Percentiles rank a stretch among this genome's conserved stretches.
Conservation (phyloP, 2,329 filamentous ascomycete species). For the Penicillium decumbens region DNA sequence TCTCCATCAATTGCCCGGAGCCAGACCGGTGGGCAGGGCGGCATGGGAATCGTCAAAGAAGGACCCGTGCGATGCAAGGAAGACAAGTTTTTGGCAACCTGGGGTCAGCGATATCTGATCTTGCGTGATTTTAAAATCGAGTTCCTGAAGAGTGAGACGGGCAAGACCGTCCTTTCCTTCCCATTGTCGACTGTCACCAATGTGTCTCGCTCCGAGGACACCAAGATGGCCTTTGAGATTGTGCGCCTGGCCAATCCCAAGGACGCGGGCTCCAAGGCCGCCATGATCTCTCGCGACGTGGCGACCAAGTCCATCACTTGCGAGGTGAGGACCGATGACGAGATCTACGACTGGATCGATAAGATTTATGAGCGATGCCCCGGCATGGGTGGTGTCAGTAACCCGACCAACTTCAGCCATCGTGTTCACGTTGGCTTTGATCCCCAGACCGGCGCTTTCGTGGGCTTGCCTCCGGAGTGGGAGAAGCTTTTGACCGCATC, state of each 20-base stretch:
- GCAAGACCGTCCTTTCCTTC: conserved; percentile 82
- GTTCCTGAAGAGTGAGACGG: conserved; percentile 86
- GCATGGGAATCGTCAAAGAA: conserved; percentile 69
- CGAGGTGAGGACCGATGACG: conserved; percentile 90
- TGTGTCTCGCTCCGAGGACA: conserved; percentile 84
- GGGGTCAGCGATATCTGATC: conserved; percentile 87
- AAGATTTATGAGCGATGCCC: conserved; percentile 95
- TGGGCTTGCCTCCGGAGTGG: conserved; percentile 92
- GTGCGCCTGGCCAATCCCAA: conserved; percentile 61
- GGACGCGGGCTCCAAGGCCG: conserved; percentile 61
- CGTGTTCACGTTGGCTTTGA: conserved; percentile 97
- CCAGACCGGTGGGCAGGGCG: conserved; percentile 59
- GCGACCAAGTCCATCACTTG: conserved; percentile 80
- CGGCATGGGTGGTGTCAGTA: conserved; percentile 96
- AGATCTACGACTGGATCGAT: conserved; percentile 98
- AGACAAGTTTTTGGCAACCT: conserved; percentile 71
- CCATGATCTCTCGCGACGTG: conserved; percentile 73
- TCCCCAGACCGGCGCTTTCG: conserved; percentile 88
- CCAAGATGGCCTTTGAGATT: conserved; percentile 90
- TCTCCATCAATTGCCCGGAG: conserved; percentile 63
- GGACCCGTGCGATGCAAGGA: conserved; percentile 64
- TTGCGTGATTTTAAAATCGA: conserved; percentile 89
- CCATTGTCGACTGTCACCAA: conserved; percentile 81
- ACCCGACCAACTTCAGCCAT: conserved; percentile 96
- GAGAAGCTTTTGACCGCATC: conserved; percentile 93